Base-by-base conservation (phyloP, 805 yeast genomes). In the Monosporozyma yasuniensis region DNA sequence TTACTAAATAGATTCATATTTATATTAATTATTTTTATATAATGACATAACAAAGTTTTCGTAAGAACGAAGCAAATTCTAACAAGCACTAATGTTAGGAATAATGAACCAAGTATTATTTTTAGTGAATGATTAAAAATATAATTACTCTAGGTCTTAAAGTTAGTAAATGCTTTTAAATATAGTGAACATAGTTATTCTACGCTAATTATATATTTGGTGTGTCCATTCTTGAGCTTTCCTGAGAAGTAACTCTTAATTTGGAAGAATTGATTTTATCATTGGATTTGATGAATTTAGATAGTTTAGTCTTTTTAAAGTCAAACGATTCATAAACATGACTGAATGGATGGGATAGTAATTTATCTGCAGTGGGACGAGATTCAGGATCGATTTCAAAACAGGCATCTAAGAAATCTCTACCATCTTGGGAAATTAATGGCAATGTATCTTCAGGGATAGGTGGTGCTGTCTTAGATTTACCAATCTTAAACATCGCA, bases 401-500 rank as follows among this genome's bases (percentile, higher is more conserved):
- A 61, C 99, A 91, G 49, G 72, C 64, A 55, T 83, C 82, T 52
- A 93, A 68, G 58, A 93, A 93, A 28, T 77, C 75, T 50, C 78
- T 76, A 0, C 95, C 96, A 6, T 69, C 77, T 3, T 61, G 63
- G 1, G 89, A 79, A 46, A 91, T 81, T 53, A 72, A 67, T 5
- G 81, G 81, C 46, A 74, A 63, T 0, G 91, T 83, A 51, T 89
- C 96, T n/a, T 85, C 90, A 0, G 96, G 95, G 46, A 95, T 89
- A 0, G 99, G 99, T 3, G 99, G 99, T 0, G 96, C 95, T 47
- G 83, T 76, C 61, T 87, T 84, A 27, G 89, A 79, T 52, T 84
- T 84, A 4, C 98, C 98, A 46, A 75, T 74, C 68, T 89, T 87
- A 66, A 87, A 84, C 76, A 93, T 87, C 2, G 97, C 99, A 44